Percentiles rank a stretch among this genome's conserved stretches.
Conservation (phyloP, 2,329 filamentous ascomycete genomes). For the Talaromyces sp. region DNA sequence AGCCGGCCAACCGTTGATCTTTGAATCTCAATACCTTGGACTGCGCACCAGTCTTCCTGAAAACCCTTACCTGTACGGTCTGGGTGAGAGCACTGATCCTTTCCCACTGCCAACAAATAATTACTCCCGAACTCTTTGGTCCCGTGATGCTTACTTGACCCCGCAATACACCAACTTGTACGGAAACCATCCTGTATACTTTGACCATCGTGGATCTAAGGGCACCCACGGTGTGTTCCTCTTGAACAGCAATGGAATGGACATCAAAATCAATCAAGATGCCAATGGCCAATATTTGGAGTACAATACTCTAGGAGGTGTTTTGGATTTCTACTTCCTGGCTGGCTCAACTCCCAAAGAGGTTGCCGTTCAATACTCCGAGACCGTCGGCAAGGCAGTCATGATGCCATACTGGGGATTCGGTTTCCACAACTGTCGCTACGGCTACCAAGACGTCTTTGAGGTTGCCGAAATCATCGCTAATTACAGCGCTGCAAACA, state of each 20-base stretch:
- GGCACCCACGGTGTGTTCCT: constrained; percentile 65
- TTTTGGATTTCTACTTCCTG: constrained; percentile 69
- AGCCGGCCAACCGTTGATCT: constrained; percentile 62
- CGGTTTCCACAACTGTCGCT: constrained; percentile 61
- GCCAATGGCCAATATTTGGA: constrained; percentile 64
- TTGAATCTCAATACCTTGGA: constrained; percentile 73
- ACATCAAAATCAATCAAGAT: constrained; percentile 67
- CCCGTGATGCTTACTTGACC: constrained; percentile 61
- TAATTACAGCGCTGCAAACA: constrained; percentile 42
- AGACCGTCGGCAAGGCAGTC: constrained; percentile 54
- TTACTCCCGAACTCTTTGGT: constrained; percentile 68
- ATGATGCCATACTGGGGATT: constrained; percentile 65
- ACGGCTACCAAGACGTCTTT: constrained; percentile 55
- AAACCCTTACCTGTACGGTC: constrained; percentile 69
- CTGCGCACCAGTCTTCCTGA: constrained; percentile 67
- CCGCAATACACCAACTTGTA: constrained; percentile 66
- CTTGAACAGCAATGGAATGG: constrained; percentile 71
- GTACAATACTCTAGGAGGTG: constrained; percentile 73
- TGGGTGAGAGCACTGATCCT: constrained; percentile 72
- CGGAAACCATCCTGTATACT: constrained; percentile 70
- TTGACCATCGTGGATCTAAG: constrained; percentile 60
- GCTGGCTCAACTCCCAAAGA: constrained; percentile 57
- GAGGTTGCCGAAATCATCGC: constrained; percentile 44
- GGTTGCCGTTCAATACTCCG: constrained; percentile 57
- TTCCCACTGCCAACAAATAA: constrained; percentile 65